Percentiles rank a stretch among this genome's conserved stretches.
phyloP scores from a whole-genome alignment of 805 yeast species.

The Wickerhamiella occidentalis region DNA sequence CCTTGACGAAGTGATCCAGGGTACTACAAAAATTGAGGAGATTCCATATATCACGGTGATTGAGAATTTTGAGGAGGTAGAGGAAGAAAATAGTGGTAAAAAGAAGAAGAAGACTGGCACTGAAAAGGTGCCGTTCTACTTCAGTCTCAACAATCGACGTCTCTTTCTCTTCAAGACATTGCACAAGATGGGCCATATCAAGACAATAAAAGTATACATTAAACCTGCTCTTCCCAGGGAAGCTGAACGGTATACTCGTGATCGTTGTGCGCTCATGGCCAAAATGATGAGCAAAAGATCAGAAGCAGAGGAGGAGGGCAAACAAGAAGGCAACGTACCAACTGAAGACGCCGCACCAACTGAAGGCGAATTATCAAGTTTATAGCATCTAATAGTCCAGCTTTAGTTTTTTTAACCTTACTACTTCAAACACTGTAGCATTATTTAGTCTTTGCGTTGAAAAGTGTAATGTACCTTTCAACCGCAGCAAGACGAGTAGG shows the following conservation, averaged over 20 bases:
- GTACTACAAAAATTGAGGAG: slow-evolving; percentile 6
- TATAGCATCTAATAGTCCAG: no score
- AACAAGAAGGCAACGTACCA: neutral
- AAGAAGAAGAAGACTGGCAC: neutral
- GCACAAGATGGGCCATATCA: slow-evolving; percentile 8
- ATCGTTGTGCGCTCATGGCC: slow-evolving; percentile 9
- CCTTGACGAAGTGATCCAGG: slow-evolving; percentile 3
- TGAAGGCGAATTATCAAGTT: no score
- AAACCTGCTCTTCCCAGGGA: slow-evolving; percentile 10
- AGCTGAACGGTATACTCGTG: slow-evolving; percentile 9
- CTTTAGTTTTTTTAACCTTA: no score
- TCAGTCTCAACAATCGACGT: slow-evolving; percentile 10
- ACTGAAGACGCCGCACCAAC: no score
- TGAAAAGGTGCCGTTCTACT: slow-evolving; percentile 7
- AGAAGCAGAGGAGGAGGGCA: neutral
- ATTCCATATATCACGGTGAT: slow-evolving; percentile 10
- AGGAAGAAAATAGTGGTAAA: neutral
- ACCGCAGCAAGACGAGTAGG: slow-evolving; percentile 79
- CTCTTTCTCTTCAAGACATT: slow-evolving; percentile 8
- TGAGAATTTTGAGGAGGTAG: slow-evolving; percentile 10
- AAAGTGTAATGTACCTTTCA: slow-evolving; percentile 29
- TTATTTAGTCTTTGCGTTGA: slow-evolving; percentile 6
- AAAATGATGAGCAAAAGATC: slow-evolving; percentile 4
- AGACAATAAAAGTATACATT: slow-evolving; percentile 2
- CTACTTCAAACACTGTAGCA: neutral